Base-by-base conservation (phyloP, 2,329 filamentous ascomycete species). In the Trichoderma sp. region DNA sequence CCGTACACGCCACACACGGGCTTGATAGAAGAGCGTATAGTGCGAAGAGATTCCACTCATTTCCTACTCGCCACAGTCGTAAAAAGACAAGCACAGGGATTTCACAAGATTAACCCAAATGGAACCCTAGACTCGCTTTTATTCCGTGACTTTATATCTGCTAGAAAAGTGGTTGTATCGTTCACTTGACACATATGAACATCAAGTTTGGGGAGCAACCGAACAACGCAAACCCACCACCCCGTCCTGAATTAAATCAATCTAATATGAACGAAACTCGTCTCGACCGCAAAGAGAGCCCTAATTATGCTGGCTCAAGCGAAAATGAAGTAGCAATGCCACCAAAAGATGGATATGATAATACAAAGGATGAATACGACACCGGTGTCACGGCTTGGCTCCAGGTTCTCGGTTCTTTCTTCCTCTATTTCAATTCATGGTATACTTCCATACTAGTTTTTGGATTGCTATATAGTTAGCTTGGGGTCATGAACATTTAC, bases 391-490 rank as follows among this genome's bases (percentile, higher is more conserved):
- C 31, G 18, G 74, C 76, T 2, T 77, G 76, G 76, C 50, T 76
- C 9, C 76, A 77, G n/a, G 76, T 76, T 4, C 29, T 66, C 4
- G 71, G 74, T 12, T 60, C 65, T 7, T 76, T 77, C 29, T 35
- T 66, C 8, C 74, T 77, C 16, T 77, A 89, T 78, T 88, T 91
- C 80, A 90, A 88, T 77, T 89, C 89, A 1, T 91, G 90, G 86
- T 68, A 35, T 2, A 12, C 2, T 5, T 24, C 1, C 12, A 9
- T 33, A 53, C n/a, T 0, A 3, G 3, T 6, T 41, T 9, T 12
- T 24, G 4, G 9, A 11, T 41, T 27, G 11, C 14, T 6, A 24
- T 4, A 14, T 3, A 29, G 6, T 21, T 50, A 3, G n/a, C 9
- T 3, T 24, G 3, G 4, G 5, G 8, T 65, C 7, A 11, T 9